These are phyloP conservation scores for Monilinia fructigena DNA, from an alignment of 2,329 filamentous ascomycete species.

Conservation along the genomic window DNA sequence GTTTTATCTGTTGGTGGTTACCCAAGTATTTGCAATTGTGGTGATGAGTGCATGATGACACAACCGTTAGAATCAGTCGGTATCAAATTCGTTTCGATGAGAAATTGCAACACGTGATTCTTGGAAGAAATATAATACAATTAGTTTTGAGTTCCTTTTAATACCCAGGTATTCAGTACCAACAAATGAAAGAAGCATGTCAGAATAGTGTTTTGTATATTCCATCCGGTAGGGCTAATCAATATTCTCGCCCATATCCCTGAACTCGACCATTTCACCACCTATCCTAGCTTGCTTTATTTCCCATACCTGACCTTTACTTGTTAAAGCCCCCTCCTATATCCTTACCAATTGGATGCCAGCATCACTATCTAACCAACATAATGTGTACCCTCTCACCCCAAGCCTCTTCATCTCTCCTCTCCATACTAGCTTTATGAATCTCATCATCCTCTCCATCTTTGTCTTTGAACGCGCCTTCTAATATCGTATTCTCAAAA, in stretches of 20 bases:
- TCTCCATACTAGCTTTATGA: constrained; percentile 2
- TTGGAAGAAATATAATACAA: neutral
- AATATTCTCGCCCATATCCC: neutral
- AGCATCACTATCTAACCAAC: neutral
- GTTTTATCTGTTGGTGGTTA: neutral
- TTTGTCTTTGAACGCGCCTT: neutral
- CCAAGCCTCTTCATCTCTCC: neutral
- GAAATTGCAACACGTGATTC: neutral
- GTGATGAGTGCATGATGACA: neutral
- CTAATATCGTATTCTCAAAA: neutral
- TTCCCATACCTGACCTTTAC: neutral
- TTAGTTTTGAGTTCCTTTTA: neutral
- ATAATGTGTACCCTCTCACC: constrained; percentile 10
- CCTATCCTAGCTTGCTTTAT: neutral
- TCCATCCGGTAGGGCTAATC: neutral
- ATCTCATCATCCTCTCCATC: constrained; percentile 10
- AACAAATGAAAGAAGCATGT: neutral
- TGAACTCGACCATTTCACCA: neutral
- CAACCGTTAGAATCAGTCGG: neutral
- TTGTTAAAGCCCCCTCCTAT: neutral
- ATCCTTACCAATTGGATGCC: neutral
- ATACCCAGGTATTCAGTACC: neutral
- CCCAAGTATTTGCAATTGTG: neutral
- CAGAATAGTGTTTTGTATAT: neutral
- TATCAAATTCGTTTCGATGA: neutral